phyloP scores from a whole-genome alignment of 768 basidiomycete species.

The Porpolomopsis calyptriformis region DNA sequence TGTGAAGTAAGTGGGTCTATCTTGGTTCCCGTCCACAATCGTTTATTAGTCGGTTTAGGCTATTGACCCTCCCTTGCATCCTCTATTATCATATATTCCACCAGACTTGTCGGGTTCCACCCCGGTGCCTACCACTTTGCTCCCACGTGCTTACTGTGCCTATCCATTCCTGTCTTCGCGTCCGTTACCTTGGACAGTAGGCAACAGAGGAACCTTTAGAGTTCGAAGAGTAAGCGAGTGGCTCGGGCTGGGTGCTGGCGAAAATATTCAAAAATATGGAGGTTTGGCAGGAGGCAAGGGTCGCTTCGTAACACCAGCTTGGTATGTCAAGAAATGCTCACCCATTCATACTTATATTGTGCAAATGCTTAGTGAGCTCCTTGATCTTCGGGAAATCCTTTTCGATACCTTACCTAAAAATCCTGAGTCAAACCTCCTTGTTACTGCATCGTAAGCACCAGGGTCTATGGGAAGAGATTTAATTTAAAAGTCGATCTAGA shows the following conservation, averaged over 20 bases:
- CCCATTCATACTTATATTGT: neutral
- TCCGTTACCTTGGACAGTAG: slow-evolving; percentile 38
- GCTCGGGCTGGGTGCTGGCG: slow-evolving; percentile 29
- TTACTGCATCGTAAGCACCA: slow-evolving; percentile 33
- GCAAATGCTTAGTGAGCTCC: neutral
- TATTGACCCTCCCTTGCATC: slow-evolving; percentile 6
- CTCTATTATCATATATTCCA: slow-evolving; percentile 22
- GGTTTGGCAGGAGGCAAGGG: slow-evolving; percentile 28
- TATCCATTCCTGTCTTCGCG: slow-evolving; percentile 55
- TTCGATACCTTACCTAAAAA: slow-evolving; percentile 1
- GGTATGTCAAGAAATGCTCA: slow-evolving; percentile 20
- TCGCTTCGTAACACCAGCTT: slow-evolving; percentile 22
- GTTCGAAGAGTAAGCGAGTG: slow-evolving; percentile 54
- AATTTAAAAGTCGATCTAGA: slow-evolving; percentile 22
- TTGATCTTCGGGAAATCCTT: neutral
- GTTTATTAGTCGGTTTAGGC: slow-evolving; percentile 7
- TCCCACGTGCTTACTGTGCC: slow-evolving; percentile 40
- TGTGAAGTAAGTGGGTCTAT: slow-evolving; percentile 34
- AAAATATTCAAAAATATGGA: slow-evolving; percentile 26
- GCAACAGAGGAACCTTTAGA: slow-evolving; percentile 39
- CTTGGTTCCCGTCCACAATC: neutral
- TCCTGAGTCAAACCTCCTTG: slow-evolving; percentile 10
- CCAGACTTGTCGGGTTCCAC: slow-evolving; percentile 17
- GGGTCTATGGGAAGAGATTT: slow-evolving; percentile 4
- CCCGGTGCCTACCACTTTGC: slow-evolving; percentile 18